Evolutionary conservation across 345 rosid species (phyloP).

Genomic region (Sisymbrium altissimum): DNA sequence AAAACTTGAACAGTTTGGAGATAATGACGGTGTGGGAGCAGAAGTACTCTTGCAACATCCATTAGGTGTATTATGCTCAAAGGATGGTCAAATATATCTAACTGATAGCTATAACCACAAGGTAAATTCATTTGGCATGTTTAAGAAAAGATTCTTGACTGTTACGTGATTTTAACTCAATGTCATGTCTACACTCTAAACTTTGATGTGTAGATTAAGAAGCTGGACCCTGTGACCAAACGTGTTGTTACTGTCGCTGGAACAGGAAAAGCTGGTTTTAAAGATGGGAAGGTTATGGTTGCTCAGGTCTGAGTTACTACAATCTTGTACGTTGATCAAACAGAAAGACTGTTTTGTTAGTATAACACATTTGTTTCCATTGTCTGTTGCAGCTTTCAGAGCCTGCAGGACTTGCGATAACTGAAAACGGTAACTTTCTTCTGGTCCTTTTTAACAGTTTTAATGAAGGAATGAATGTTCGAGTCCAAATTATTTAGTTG

Average conservation of each 20-base stretch:
- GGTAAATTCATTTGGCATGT: constrained; percentile 37
- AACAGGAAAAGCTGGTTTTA: constrained; percentile 93
- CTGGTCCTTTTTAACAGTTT: not conserved
- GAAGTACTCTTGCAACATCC: constrained; percentile 97
- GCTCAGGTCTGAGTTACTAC: constrained; percentile 61
- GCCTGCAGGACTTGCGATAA: constrained; percentile 80
- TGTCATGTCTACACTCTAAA: not conserved
- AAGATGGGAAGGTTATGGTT: constrained; percentile 59
- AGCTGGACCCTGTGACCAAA: constrained; percentile 69
- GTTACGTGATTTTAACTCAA: not conserved
- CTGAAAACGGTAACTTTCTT: constrained; percentile 55
- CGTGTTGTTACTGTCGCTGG: constrained; percentile 80
- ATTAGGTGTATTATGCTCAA: constrained; percentile 70
- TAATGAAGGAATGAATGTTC: not conserved
- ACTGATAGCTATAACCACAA: constrained; percentile 96
- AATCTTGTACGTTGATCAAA: not conserved
- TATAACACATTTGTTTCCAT: not conserved
- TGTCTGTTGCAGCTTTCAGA: constrained; percentile 73
- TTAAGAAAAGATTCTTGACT: not conserved
- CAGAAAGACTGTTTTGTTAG: not conserved
- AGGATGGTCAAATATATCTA: constrained; percentile 68
- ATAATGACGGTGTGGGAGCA: constrained; percentile 80
- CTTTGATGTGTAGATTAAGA: constrained; percentile 58
- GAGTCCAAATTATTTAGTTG: too few species aligned
- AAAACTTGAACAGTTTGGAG: constrained; percentile 67